phyloP scores from a whole-genome alignment of 495 filamentous ascomycete genomes.

The Choiromyces venosus region DNA sequence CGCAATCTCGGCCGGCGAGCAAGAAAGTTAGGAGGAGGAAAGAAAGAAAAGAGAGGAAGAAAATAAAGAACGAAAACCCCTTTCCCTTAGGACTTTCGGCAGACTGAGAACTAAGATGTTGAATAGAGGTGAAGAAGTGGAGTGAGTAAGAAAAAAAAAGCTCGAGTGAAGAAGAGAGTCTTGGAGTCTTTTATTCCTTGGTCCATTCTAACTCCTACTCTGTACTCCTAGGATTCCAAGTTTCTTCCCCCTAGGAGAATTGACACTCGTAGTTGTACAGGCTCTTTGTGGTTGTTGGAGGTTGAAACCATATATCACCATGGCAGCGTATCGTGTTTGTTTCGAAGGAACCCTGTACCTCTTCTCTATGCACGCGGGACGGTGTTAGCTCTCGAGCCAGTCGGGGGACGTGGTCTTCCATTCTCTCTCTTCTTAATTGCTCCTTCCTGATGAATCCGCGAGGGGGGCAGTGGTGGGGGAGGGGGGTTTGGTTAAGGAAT shows the following conservation, averaged over 20 bases:
- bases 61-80: slow-evolving; percentile 37
- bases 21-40: slow-evolving; percentile 8
- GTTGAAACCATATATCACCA: slow-evolving; percentile 35
- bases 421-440: background rate
- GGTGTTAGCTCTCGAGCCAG: slow-evolving; percentile 12
- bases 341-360: slow-evolving; percentile 28
- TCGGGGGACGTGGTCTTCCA: slow-evolving; percentile 5
- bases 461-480: too few species aligned
- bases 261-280: background rate
- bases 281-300: background rate
- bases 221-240: background rate
- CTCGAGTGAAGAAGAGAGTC: slow-evolving; percentile 6
- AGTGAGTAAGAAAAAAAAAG: slow-evolving; percentile 21
- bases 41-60: slow-evolving; percentile 25
- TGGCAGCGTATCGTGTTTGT: slow-evolving; percentile 34
- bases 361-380: slow-evolving; percentile 17
- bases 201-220: background rate
- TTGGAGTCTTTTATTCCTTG: slow-evolving; percentile 3
- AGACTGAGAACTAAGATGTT: slow-evolving; percentile 24
- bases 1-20: slow-evolving; percentile 42
- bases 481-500: background rate
- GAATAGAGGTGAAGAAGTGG: slow-evolving; percentile 31
- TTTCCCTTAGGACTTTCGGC: slow-evolving; percentile 25
- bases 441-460: background rate
- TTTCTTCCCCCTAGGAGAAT: background rate